Evolutionary conservation across 768 basidiomycete genomes (phyloP).

Genomic region (Rhodotorula sphaerocarpa): DNA sequence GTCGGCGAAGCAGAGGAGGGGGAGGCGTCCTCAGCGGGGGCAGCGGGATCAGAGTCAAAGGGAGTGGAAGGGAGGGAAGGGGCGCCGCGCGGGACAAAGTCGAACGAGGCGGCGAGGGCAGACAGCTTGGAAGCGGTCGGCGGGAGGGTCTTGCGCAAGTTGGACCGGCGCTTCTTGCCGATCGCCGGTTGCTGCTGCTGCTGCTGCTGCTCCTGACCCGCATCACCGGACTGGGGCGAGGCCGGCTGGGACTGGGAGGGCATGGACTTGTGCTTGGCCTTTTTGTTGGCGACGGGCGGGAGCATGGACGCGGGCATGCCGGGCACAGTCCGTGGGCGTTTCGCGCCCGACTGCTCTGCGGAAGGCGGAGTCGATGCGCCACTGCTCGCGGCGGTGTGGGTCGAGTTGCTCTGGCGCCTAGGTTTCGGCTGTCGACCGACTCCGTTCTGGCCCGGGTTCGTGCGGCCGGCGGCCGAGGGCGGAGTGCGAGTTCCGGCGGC

Average conservation of each 20-base stretch:
- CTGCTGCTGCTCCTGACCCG: slow-evolving; percentile 24
- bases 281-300: slow-evolving; percentile 41
- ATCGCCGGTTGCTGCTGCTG: slow-evolving; percentile 29
- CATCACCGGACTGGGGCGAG: too few relatives aligned
- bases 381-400: background rate
- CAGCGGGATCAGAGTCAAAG: too few relatives aligned
- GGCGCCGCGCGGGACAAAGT: slow-evolving; percentile 18
- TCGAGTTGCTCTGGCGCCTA: too few relatives aligned
- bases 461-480: too few relatives aligned
- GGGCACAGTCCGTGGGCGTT: slow-evolving; percentile 5
- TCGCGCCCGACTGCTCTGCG: too few relatives aligned
- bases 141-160: slow-evolving; percentile 39
- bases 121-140: slow-evolving; percentile 13
- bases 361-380: background rate
- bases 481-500: slow-evolving; percentile 7
- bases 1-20: too few relatives aligned
- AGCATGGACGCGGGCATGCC: slow-evolving; percentile 37
- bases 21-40: too few relatives aligned
- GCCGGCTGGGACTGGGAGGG: background rate
- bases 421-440: too few relatives aligned
- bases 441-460: too few relatives aligned
- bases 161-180: slow-evolving; percentile 33
- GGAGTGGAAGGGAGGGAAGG: slow-evolving; percentile 8
- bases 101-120: slow-evolving; percentile 24
- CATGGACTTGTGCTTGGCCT: slow-evolving; percentile 33